Base-by-base conservation (phyloP, 2,329 filamentous ascomycete species). In the Cryphonectria japonica region DNA sequence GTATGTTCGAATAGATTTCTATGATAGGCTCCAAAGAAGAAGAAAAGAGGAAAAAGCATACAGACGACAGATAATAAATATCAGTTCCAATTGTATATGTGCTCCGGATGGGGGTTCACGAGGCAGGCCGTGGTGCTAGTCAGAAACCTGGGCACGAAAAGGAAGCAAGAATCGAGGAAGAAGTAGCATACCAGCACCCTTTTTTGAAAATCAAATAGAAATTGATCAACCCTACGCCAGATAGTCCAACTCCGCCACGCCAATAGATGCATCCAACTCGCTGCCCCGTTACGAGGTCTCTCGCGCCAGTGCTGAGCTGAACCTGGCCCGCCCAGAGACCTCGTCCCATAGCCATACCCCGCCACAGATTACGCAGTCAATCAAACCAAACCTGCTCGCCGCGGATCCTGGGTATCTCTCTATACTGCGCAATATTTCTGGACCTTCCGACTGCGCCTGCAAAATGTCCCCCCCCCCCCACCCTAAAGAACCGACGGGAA, bases 1-100 rank as follows among this genome's bases (percentile, higher is more conserved):
- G 88, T 73, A 78, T 95, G 3, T 93, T 94, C 82, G 87, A 80
- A 68, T 85, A 71, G 50, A 39, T 39, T 26, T 26, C 26, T 26
- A 26, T 26, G 37, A 65, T 34, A 46, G 66, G 22, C n/a, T 2
- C 8, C 19, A 6, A 19, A 7, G 46, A 63, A 37, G 2, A 37
- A 37, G 37, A 39, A 39, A 39, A 13, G 37, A 39, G 11, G 37
- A 13, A 9, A 29, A 22, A 19, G 22, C 13, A n/a, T 43, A 50
- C 29, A 14, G 37, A 7, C 22, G 22, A 61, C 39, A n/a, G 11
- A n/a, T 19, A 22, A 7, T 50, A 11, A n/a, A n/a, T 63, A 22
- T 34, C 26, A 13, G 26, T 32, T 26, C 43, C 6, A 22, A 26
- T 39, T 39, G 34, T 59, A 8, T 22, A 50, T 52, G 39, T 39